Evolutionary conservation across 305 asterid genomes (phyloP), one percentile per base, ranked within the genome.

Genomic region (Solanum hybrid): DNA sequence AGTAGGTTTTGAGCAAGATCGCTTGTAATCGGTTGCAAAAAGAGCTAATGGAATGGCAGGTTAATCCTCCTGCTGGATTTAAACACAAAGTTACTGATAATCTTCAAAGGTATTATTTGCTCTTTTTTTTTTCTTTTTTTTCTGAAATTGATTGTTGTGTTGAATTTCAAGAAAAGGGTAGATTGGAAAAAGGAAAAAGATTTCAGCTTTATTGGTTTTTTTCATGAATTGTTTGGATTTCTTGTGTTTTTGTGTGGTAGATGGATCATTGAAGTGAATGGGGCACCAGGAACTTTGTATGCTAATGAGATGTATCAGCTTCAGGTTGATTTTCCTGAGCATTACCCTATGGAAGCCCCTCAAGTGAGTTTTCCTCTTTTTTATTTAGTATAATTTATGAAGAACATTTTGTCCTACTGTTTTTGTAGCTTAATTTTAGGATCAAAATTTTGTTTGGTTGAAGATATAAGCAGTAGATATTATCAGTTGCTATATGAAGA

Each of bases 311-410:
- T 91, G 24, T 97, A 94, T 92, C 96, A 96, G 93, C 98, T 97
- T 60, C 99, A 97, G 94, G 98, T 97, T 86, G 99, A 97, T 92
- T 97, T 97, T 89, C 99, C 99, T 27, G 99, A 97, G 92, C 98
- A 97, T 94, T 97, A 97, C 88, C 99, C 99, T 26, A 97, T 97
- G 99, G 99, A 97, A 90, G 98, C 99, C 24, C 99, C 99, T 14
- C 99, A 97, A 98, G 99, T 97, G 73, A 38, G 72, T 84, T 76
- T 69, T 87, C 60, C 88, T 31, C 38, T 76, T 88, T 86, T 71
- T 24, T 56, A 40, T 42, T 29, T 31, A 56, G 69, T 80, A 20
- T 51, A 85, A 26, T 81, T 40, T 81, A 20, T 40, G 71, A 42
- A 9, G 66, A 27, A 40, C 16, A 16, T 29, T 9, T 27, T 81